Base-by-base conservation (phyloP, 495 filamentous ascomycete species). In the Daldinia caldariorum region DNA sequence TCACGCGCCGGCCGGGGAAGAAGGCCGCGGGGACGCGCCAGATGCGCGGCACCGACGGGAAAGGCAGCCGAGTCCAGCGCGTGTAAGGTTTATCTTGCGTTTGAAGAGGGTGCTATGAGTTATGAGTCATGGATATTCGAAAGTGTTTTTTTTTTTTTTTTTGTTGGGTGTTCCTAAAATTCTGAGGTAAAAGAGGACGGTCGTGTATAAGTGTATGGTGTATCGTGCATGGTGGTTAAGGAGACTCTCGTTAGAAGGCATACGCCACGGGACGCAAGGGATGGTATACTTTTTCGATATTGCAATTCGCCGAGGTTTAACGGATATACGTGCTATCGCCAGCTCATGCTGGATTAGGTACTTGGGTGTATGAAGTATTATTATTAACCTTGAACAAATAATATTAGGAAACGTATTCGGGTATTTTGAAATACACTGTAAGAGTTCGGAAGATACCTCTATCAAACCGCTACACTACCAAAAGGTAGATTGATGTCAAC, bases 11-110 rank as follows among this genome's bases (percentile, higher is more conserved):
- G 32, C 77, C 75, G 0, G 77, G 77, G 9, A 71, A 70, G 66
- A 64, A 78, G 65, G 77, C 75, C 13, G 77, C 77, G 13, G 77
- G 77, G 0, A 79, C 77, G 9, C 70, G 78, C 58, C 73, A 79
- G 61, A 70, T 79, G 50, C 72, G 69, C 57, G 77, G 77, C 0
- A 79, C 77, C 12, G 77, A 79, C 34, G 77, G 77, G 47, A 79
- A 79, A 56, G 69, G 69, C 20, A 74, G 69, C 18, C 70, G 37
- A 1, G 31, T 47, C 6, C 51, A 55, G 32, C 60, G 58, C 39
- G 57, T 70, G 14, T 70, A 66, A 43, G 58, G 10, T 45, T 2
- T 26, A 43, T 26, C 6, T 41, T 8, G 18, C 14, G 14, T 37
- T 6, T 5, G 31, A 18, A 5, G 2, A 0, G 29, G 9, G 5